Evolutionary conservation across 768 basidiomycete genomes (phyloP), one percentile per base, ranked within the genome.

Genomic region (Pleurotus pulmonarius): DNA sequence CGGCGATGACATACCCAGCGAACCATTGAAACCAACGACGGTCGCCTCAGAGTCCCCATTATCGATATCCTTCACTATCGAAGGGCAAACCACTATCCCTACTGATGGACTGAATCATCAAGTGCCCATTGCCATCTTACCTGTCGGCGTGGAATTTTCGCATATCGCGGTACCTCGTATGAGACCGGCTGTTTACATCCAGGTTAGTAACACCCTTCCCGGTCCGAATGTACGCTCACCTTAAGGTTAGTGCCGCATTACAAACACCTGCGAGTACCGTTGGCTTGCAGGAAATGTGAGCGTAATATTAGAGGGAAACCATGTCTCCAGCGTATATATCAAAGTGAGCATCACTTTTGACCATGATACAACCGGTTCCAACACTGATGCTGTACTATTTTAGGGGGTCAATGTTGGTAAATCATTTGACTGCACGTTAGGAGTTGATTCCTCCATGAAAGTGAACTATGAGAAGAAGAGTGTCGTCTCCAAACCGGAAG

Each of bases 191-290:
- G 82, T 79, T 6, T 85, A 79, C 60, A 64, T 83, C 40, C 77
- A 81, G 65, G 80, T 79, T 41, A 16, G 69, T 67, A 12, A 20
- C 13, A 2, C 5, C 2, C 11, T 37, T 34, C 29, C 49, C 11
- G 11, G 22, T 37, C 12, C 44, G 20, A 37, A 15, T 38, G 37
- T 16, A 20, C n/a, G 29, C 56, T 26, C 15, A 49, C 13, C 13
- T 56, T 48, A 7, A 12, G 46, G 4, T 46, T 58, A 81, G 76
- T 80, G 75, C 57, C 65, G 71, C 57, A 77, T 86, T 51, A 78
- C 79, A 65, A 86, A 86, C 60, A 79, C 74, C 44, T 83, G 80
- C 63, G 80, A 82, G 51, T 83, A 83, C 59, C 70, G 77, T 24
- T 69, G 86, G 25, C 74, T 87, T 2, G 71, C 80, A 6, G 85